These are phyloP conservation scores for Leishmania mexicana DNA, from an alignment of 208 protist genomes.

Conservation along the genomic window DNA sequence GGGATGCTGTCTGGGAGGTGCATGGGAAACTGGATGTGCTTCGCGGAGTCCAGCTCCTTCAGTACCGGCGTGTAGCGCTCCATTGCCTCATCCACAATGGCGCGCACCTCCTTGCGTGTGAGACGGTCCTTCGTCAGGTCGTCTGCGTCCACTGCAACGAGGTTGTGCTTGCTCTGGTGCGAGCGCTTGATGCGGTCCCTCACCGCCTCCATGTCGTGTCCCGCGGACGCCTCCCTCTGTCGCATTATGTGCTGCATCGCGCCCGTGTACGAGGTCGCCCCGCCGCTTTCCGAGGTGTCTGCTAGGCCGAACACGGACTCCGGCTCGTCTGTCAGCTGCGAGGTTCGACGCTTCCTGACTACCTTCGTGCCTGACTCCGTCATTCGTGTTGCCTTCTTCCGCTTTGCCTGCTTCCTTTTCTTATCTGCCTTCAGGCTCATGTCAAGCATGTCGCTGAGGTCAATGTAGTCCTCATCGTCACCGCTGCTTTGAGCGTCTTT, in stretches of 20 bases:
- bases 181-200: conserved; percentile 49
- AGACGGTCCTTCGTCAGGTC: conserved; percentile 63
- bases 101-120: conserved; percentile 65
- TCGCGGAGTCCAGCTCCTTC: conserved; percentile 60
- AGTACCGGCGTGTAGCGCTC: conserved; percentile 80
- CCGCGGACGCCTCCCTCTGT: conserved; percentile 23
- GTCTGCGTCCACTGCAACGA: conserved; percentile 78
- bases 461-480: conserved; percentile 78
- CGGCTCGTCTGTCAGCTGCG: conserved; percentile 47
- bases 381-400: conserved; percentile 39
- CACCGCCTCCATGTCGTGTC: conserved; percentile 29
- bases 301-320: conserved; percentile 71
- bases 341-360: conserved; percentile 44
- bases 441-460: conserved; percentile 89
- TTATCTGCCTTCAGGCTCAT: conserved; percentile 54
- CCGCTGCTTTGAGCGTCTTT: conserved; percentile 55
- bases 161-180: conserved; percentile 70
- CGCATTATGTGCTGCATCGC: conserved; percentile 57
- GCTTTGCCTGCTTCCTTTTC: conserved; percentile 48
- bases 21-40: conserved; percentile 86
- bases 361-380: conserved; percentile 39
- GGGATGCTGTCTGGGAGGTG: conserved; percentile 72
- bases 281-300: conserved; percentile 30
- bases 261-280: conserved; percentile 36
- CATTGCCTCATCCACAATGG: conserved; percentile 68